These are phyloP conservation scores for Aspergillus cristatus DNA, from an alignment of 495 filamentous ascomycete species.

Conservation along the genomic window DNA sequence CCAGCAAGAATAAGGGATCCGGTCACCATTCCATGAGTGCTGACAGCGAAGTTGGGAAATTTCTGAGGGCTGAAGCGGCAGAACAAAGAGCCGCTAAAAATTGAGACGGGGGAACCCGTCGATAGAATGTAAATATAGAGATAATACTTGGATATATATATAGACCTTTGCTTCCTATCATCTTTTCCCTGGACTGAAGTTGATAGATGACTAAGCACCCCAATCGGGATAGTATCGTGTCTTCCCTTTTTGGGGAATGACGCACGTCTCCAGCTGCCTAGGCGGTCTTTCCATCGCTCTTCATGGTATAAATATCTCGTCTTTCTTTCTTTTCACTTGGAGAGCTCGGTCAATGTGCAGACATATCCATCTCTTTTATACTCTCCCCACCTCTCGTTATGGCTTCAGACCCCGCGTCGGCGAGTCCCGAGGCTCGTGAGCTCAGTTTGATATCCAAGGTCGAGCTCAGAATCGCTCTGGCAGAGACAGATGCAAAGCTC, in stretches of 20 bases:
- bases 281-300: no score
- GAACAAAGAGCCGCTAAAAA: slow-evolving; percentile 14
- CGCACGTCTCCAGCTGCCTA: no score
- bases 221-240: slow-evolving; percentile 5
- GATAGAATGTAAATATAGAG: no score
- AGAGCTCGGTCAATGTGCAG: not conserved
- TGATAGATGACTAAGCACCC: no score
- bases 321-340: slow-evolving; percentile 5
- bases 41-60: slow-evolving; percentile 32
- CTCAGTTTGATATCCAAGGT: slow-evolving; percentile 82
- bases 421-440: slow-evolving; percentile 60
- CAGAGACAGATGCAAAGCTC: slow-evolving; percentile 74
- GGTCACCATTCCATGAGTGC: slow-evolving; percentile 15
- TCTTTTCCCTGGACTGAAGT: no score
- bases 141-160: no score
- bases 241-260: not conserved
- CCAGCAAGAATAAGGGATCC: slow-evolving; percentile 16
- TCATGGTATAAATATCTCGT: no score
- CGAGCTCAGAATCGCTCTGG: slow-evolving; percentile 79
- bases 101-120: no score
- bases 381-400: slow-evolving; percentile 14
- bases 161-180: no score
- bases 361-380: not conserved
- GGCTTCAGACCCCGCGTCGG: slow-evolving; percentile 26
- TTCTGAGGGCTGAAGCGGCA: slow-evolving; percentile 39